Base-by-base conservation (phyloP, 495 filamentous ascomycete species). In the Penicillium soppii region DNA sequence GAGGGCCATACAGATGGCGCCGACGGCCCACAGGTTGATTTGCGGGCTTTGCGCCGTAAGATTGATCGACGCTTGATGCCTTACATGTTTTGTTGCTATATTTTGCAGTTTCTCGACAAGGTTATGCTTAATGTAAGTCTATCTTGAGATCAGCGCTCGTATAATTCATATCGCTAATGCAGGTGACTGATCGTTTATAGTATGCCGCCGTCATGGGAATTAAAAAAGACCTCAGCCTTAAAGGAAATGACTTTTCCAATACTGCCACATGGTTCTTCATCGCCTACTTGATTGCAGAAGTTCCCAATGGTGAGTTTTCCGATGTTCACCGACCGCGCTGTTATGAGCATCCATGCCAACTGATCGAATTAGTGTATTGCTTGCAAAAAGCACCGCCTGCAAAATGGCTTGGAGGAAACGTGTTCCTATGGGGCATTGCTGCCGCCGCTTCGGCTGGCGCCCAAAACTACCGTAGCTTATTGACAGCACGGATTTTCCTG, bases 71-170 rank as follows among this genome's bases (percentile, higher is more conserved):
- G 62, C 16, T 71, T 82, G 45, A 55, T 82, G 43, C 79, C 79
- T 5, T 68, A 81, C 15, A 82, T 82, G 79, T 85, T 84, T 50
- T 62, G 69, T 40, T 80, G 75, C 62, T 87, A 86, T 60, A 74
- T 76, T 12, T 69, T 87, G 70, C 83, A 87, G 62, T 86, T 84
- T 52, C 61, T 86, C 27, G 84, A 87, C 62, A 87, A 87, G 66
- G 78, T 85, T 36, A 74, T 83, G 46, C 69, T 85, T 50, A 86
- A 86, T 49, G 77, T 80, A 38, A 52, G 61, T 56, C 21, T 17
- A 50, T 61, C 61, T 36, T 40, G 19, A 4, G 17, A 20, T 37
- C 25, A 26, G 70, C 13, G 20, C 5, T n/a, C n/a, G 19, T 17
- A 7, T n/a, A n/a, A 23, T n/a, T 15, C 19, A 22, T 42, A 7